Percentiles rank a stretch among this genome's conserved stretches.
Evolutionary conservation across 2,329 filamentous ascomycete genomes (phyloP).

Genomic region (Graphium sp.): DNA sequence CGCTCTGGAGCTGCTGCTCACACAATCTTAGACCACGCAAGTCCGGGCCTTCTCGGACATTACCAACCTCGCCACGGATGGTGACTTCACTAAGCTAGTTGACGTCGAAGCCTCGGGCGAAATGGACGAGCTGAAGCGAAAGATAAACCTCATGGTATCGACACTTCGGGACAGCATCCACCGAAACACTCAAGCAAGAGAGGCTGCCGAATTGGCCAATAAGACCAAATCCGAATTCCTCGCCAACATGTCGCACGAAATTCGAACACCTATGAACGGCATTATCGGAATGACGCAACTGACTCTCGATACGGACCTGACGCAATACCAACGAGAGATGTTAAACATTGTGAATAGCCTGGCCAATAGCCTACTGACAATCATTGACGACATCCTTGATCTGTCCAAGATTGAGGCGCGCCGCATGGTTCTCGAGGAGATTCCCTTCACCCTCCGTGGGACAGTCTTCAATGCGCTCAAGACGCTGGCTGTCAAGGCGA

Average conservation of each 20-base stretch:
- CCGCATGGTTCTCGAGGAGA: slow-evolving; percentile 96
- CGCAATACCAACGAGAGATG: slow-evolving; percentile 94
- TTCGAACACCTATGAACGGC: slow-evolving; percentile 91
- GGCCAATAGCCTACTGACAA: slow-evolving; percentile 88
- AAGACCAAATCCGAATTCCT: slow-evolving; percentile 97
- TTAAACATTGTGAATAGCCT: slow-evolving; percentile 94
- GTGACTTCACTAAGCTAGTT: slow-evolving; percentile 92
- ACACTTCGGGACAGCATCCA: slow-evolving; percentile 93
- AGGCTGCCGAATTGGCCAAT: slow-evolving; percentile 91
- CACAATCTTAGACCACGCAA: slow-evolving; percentile 59
- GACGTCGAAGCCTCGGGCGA: slow-evolving; percentile 95
- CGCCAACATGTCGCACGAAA: slow-evolving; percentile 98
- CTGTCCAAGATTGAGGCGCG: slow-evolving; percentile 80
- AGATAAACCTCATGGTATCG: slow-evolving; percentile 99
- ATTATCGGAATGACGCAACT: slow-evolving; percentile 98
- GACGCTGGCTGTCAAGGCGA: slow-evolving; percentile 90
- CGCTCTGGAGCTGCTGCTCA: slow-evolving; percentile 13
- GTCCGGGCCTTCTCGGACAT: slow-evolving; percentile 97
- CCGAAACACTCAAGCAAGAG: slow-evolving; percentile 85
- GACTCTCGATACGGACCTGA: slow-evolving; percentile 86
- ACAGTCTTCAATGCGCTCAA: slow-evolving; percentile 97
- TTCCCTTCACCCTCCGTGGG: slow-evolving; percentile 84
- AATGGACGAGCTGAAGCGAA: slow-evolving; percentile 97
- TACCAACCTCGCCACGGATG: slow-evolving; percentile 91
- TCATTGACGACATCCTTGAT: slow-evolving; percentile 76